Evolutionary conservation across 2,329 filamentous ascomycete species (phyloP), one percentile per base, ranked within the genome.

Genomic region (Sporothrix inflata): DNA sequence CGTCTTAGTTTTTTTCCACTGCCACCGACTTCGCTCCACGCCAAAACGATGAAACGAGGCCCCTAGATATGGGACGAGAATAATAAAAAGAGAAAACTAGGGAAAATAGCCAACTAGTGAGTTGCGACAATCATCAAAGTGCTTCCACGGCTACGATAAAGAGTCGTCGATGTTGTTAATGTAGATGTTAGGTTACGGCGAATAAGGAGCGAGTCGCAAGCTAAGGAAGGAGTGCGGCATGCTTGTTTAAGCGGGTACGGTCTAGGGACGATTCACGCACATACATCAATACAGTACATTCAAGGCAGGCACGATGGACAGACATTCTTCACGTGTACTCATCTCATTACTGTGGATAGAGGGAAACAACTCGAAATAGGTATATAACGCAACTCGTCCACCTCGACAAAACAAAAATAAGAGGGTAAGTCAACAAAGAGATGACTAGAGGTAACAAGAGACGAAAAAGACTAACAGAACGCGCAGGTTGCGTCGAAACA

Each of bases 321-420:
- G 8, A 2, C 6, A 34, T 65, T 45, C 16, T 42, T 65, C 27
- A 67, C 66, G 38, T 30, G 67, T 12, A 38, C 65, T 53, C 65
- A 21, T 69, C 51, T 69, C 38, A 60, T 60, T 69, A 53, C 55
- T 71, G 57, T 61, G 55, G 45, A 53, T 65, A 53, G 69, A 65
- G 30, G 45, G 21, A 67, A 71, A 66, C 61, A 71, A 71, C 60
- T 71, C 66, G 51, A 71, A 71, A 71, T 71, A 71, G 70, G 70
- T 71, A 71, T 71, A 71, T 68, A 71, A 65, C 70, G 51, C 63
- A 60, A 51, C 63, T 60, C 49, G 24, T 68, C 40, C 63, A 42
- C 34, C 38, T 38, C 45, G 27, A n/a, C 60, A 38, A 49, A 45
- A 14, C 27, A 71, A 19, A 60, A 53, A 66, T 19, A 53, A 38